Conservation (phyloP, 805 yeast genomes). For the Metschnikowia continentalis region DNA sequence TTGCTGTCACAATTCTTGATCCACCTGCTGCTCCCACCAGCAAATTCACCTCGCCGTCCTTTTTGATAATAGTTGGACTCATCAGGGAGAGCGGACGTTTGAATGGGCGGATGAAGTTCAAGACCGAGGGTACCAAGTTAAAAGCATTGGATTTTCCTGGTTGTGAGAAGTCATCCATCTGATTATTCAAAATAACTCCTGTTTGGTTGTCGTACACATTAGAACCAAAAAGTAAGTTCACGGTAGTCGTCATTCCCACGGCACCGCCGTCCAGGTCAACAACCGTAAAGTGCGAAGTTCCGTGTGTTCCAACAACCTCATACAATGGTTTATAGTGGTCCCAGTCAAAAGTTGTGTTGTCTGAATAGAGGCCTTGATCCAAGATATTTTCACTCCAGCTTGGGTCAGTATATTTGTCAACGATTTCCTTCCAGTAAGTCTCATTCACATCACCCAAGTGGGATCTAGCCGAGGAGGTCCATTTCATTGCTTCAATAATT, state of each 20-base stretch:
- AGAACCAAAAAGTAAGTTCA: constrained; percentile 81
- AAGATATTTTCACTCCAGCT: constrained; percentile 57
- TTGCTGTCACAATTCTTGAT: constrained; percentile 75
- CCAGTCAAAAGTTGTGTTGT: constrained; percentile 59
- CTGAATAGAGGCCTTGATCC: constrained; percentile 45
- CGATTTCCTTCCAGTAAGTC: constrained; percentile 26
- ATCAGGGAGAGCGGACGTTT: constrained; percentile 84
- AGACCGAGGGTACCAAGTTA: constrained; percentile 74
- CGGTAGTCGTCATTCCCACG: constrained; percentile 83
- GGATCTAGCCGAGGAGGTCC: constrained; percentile 87
- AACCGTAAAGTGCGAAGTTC: constrained; percentile 84
- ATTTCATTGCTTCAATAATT: constrained; percentile 83
- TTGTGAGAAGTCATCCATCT: constrained; percentile 91
- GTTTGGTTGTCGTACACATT: constrained; percentile 75
- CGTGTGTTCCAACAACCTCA: constrained; percentile 76
- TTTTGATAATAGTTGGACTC: constrained; percentile 59
- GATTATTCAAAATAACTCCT: constrained; percentile 79
- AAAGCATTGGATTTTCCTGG: constrained; percentile 71
- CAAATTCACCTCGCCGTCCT: constrained; percentile 31
- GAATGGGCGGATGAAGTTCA: constrained; percentile 69
- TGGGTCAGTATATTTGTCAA: constrained; percentile 41
- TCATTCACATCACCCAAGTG: constrained; percentile 65
- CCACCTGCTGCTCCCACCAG: constrained; percentile 96
- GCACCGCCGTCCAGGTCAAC: constrained; percentile 74
- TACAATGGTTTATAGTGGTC: constrained; percentile 73